Evolutionary conservation across 2,329 filamentous ascomycete genomes (phyloP).

Genomic region (Sordariomycetes sp.): DNA sequence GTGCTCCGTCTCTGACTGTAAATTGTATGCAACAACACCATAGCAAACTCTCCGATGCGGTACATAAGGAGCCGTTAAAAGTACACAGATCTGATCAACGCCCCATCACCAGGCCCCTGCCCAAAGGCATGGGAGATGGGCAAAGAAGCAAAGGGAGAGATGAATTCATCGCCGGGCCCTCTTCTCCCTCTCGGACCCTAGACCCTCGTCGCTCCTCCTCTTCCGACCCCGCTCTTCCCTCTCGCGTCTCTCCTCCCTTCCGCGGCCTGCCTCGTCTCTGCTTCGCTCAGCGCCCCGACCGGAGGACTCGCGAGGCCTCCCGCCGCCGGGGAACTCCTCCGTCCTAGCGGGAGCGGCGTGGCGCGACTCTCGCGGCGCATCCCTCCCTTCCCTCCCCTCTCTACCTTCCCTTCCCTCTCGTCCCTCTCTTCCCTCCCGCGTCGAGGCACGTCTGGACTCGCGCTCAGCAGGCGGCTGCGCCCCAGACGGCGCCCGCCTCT

Average conservation of each 20-base stretch:
- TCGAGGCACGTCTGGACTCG: conserved; percentile 11
- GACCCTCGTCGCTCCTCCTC: conserved; percentile 34
- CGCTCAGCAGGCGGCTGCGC: conserved; percentile 5
- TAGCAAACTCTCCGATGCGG: no score
- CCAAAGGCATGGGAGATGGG: background rate
- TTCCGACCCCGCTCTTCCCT: conserved; percentile 16
- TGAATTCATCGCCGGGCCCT: conserved; percentile 33
- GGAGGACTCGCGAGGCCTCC: background rate
- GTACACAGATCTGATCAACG: background rate
- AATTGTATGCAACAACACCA: no score
- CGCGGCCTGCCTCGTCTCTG: conserved; percentile 14
- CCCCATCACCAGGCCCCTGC: background rate
- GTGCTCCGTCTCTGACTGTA: no score
- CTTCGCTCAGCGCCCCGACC: conserved; percentile 4
- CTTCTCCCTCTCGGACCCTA: conserved; percentile 36
- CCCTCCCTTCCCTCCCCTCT: conserved; percentile 10
- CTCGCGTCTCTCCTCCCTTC: conserved; percentile 18
- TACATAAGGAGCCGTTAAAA: no score
- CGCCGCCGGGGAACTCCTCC: no score
- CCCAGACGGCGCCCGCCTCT: conserved; percentile 19
- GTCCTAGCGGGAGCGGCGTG: no score
- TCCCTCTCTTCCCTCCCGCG: conserved; percentile 21
- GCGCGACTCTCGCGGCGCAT: background rate
- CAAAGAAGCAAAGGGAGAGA: background rate
- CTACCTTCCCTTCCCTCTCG: conserved; percentile 19